phyloP scores from a whole-genome alignment of 192 early-diverging fungal genomes.

The Mortierella claussenii region DNA sequence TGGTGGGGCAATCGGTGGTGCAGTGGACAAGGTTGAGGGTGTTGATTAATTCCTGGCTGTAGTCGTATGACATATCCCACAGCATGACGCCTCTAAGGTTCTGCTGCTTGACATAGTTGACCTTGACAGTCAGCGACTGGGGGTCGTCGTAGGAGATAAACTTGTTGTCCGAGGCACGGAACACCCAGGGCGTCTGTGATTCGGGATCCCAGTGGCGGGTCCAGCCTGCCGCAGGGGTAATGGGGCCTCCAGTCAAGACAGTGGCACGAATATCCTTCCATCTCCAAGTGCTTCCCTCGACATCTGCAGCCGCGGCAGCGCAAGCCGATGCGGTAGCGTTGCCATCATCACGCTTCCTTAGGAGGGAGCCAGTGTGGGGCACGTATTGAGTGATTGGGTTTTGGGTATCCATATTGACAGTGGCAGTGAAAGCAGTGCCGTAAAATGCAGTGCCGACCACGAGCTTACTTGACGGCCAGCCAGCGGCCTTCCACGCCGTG shows the following conservation, averaged over 20 bases:
- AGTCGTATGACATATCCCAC: constrained; percentile 56
- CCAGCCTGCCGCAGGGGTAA: constrained; percentile 59
- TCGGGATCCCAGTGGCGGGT: constrained; percentile 68
- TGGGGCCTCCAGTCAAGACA: constrained; percentile 10
- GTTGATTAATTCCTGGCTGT: constrained; percentile 24
- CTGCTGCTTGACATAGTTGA: constrained; percentile 58
- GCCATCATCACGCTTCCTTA: constrained; percentile 32
- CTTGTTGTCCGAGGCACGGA: constrained; percentile 62
- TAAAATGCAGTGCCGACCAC: constrained; percentile 70
- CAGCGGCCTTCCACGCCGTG: constrained; percentile 61
- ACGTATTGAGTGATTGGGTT: constrained; percentile 17
- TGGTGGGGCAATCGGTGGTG: constrained; percentile 16
- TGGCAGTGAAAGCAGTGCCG: constrained; percentile 55
- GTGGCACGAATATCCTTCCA: constrained; percentile 70
- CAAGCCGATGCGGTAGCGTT: neutral
- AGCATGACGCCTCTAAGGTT: constrained; percentile 73
- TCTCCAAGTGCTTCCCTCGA: constrained; percentile 61
- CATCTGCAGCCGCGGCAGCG: neutral
- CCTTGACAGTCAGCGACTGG: constrained; percentile 68
- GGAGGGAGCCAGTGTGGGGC: constrained; percentile 44
- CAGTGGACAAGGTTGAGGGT: constrained; percentile 29
- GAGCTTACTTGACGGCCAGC: constrained; percentile 67
- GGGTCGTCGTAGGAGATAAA: constrained; percentile 84
- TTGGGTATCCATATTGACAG: constrained; percentile 23
- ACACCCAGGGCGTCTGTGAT: constrained; percentile 78